Evolutionary conservation across 2,329 filamentous ascomycete species (phyloP).

Genomic region (Calycina marina): DNA sequence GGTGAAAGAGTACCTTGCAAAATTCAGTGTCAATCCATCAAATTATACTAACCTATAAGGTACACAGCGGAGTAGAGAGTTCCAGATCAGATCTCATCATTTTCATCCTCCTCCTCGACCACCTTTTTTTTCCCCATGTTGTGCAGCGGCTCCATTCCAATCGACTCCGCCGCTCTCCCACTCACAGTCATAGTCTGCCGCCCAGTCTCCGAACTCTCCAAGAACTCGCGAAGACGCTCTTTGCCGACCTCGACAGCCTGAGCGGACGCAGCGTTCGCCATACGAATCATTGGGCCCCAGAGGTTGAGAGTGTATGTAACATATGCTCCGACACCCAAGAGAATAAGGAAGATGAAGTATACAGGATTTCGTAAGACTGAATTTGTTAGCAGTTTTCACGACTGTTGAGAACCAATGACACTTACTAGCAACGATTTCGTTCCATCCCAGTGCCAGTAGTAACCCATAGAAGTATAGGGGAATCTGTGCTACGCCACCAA

Average conservation of each 20-base stretch:
- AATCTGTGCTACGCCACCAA: conserved; percentile 87
- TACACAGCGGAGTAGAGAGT: too few relatives aligned
- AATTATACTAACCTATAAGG: too few relatives aligned
- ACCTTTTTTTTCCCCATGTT: conserved; percentile 39
- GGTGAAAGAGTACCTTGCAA: too few relatives aligned
- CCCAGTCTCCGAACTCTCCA: conserved; percentile 76
- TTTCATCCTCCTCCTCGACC: conserved; percentile 42
- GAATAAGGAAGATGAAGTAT: conserved; percentile 77
- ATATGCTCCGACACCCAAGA: conserved; percentile 65
- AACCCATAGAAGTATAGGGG: conserved; percentile 90
- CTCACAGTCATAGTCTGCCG: conserved; percentile 71
- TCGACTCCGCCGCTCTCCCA: conserved; percentile 30
- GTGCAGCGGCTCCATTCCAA: conserved; percentile 46
- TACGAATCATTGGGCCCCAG: conserved; percentile 89
- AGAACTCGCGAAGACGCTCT: conserved; percentile 76
- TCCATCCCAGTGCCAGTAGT: conserved; percentile 89
- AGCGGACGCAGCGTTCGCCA: conserved; percentile 74
- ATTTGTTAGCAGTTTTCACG: conserved; percentile 8
- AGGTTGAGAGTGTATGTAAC: conserved; percentile 88
- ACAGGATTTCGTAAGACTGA: conserved; percentile 83
- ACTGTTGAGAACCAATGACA: conserved; percentile 12
- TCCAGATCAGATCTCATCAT: conserved; percentile 20
- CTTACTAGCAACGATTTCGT: conserved; percentile 89
- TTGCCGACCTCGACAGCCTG: conserved; percentile 89
- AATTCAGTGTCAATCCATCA: too few relatives aligned